Percentiles rank a stretch among this genome's conserved stretches.
Conservation (phyloP, 768 basidiomycete species). For the Heimioporus sp. region DNA sequence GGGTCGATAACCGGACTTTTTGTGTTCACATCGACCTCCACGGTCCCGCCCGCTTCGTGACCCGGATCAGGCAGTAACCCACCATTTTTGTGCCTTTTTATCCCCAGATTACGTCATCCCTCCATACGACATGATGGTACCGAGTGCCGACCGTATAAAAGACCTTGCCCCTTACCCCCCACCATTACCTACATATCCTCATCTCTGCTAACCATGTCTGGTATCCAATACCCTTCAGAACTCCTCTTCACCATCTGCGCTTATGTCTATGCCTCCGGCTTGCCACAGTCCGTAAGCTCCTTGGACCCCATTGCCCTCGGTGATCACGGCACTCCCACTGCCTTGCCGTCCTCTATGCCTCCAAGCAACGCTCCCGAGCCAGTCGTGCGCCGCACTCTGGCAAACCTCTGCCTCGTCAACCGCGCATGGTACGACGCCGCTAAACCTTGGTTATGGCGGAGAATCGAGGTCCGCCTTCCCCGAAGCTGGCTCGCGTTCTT, state of each 20-base stretch:
- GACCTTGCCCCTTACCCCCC: not conserved
- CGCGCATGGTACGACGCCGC: conserved; percentile 78
- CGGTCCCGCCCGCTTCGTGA: conserved; percentile 9
- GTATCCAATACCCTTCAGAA: conserved; percentile 63
- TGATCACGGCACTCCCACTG: conserved; percentile 48
- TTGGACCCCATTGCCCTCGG: conserved; percentile 66
- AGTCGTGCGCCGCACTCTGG: conserved; percentile 60
- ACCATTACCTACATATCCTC: too few relatives aligned
- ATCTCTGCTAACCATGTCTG: conserved; percentile 13
- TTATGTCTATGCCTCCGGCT: conserved; percentile 62
- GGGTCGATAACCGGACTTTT: not conserved
- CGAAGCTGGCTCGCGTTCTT: conserved; percentile 82
- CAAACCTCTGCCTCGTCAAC: conserved; percentile 73
- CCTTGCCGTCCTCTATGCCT: conserved; percentile 72
- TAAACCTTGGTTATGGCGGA: conserved; percentile 87
- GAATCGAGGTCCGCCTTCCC: conserved; percentile 79
- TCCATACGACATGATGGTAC: not conserved
- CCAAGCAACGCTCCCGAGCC: conserved; percentile 69
- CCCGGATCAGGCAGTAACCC: not conserved
- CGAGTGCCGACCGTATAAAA: conserved; percentile 15
- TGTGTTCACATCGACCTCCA: not conserved
- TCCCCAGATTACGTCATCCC: conserved; percentile 24
- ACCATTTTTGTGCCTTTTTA: conserved; percentile 6
- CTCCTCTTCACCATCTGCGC: conserved; percentile 72
- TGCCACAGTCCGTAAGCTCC: conserved; percentile 51